phyloP scores from a whole-genome alignment of 306 rosid species.

The Cucumis sativus region DNA sequence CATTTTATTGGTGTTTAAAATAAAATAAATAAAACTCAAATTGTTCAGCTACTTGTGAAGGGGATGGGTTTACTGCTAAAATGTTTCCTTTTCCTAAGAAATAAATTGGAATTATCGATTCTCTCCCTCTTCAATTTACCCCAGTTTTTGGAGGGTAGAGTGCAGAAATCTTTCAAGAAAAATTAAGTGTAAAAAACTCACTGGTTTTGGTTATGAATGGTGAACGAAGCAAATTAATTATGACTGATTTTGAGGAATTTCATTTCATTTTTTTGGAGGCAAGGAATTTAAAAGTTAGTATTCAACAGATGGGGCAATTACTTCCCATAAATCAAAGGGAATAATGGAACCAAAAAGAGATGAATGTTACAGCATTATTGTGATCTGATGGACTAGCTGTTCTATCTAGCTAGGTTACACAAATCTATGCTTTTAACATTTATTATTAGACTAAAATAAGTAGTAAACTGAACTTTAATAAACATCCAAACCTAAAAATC shows the following conservation, averaged over 20 bases:
- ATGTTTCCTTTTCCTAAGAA: background rate
- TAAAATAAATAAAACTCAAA: too few species aligned
- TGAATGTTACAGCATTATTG: background rate
- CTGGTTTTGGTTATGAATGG: background rate
- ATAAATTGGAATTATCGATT: background rate
- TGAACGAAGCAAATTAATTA: background rate
- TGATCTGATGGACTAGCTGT: background rate
- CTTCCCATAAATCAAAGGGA: background rate
- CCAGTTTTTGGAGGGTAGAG: background rate
- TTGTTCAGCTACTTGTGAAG: background rate
- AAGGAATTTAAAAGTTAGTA: background rate
- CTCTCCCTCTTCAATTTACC: background rate
- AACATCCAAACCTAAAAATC: background rate
- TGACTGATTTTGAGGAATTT: background rate
- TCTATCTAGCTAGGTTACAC: background rate
- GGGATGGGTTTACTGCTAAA: background rate
- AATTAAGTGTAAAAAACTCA: background rate
- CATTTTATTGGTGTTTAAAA: background rate
- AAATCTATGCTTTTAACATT: background rate
- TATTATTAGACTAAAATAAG: background rate
- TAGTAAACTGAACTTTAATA: background rate
- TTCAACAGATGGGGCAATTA: background rate
- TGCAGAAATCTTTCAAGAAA: background rate
- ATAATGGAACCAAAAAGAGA: background rate
- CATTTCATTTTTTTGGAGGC: too few species aligned